Evolutionary conservation across 176 grass and related monocot genomes (phyloP).

Genomic region (Oryza rufipogon): DNA sequence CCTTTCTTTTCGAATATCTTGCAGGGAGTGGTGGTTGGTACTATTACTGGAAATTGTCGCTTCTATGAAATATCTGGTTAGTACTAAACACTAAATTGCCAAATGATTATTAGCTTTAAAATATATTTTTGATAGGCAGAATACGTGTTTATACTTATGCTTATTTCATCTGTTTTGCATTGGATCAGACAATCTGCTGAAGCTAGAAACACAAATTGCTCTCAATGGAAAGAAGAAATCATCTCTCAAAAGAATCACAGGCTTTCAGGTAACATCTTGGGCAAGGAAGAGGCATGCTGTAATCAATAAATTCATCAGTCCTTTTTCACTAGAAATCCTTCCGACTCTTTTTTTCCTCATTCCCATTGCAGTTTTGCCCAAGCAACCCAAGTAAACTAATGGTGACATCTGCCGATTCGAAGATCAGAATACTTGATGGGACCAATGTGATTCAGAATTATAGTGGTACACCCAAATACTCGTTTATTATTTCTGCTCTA

Average conservation of each 20-base stretch:
- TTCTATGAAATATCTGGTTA: constrained; percentile 87
- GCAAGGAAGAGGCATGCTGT: constrained; percentile 16
- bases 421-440: constrained; percentile 82
- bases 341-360: constrained; percentile 37
- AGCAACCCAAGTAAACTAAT: constrained; percentile 64
- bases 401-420: constrained; percentile 87
- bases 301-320: background rate
- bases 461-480: constrained; percentile 69
- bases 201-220: constrained; percentile 59
- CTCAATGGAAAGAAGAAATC: constrained; percentile 78
- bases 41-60: constrained; percentile 74
- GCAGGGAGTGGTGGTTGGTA: constrained; percentile 64
- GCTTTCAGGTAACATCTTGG: constrained; percentile 74
- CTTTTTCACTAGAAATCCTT: constrained; percentile 29
- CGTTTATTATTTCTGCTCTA: constrained; percentile 18
- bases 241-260: constrained; percentile 70
- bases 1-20: constrained; percentile 24
- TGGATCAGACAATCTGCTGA: constrained; percentile 60
- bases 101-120: constrained; percentile 23
- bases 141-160: constrained; percentile 19
- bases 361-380: constrained; percentile 71
- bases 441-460: constrained; percentile 72
- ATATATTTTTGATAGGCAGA: background rate
- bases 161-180: constrained; percentile 25
- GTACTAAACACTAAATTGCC: constrained; percentile 4